A percentile compares a stretch with the other conserved stretches of the same genome.
Conservation (phyloP, 1,284 basidiomycete species). For the Ganoderma boninense region DNA sequence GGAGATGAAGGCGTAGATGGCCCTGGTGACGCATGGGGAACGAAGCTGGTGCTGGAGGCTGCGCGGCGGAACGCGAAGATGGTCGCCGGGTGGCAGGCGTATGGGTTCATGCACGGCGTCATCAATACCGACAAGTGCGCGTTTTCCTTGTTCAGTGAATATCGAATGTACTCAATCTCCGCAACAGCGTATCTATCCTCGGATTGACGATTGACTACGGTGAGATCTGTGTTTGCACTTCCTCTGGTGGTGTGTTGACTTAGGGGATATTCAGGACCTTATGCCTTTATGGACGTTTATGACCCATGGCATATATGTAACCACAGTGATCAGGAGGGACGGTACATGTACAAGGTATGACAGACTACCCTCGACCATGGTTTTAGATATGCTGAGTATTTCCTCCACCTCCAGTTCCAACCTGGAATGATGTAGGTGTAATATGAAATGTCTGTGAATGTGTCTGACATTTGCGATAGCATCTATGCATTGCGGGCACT, state of each 20-base stretch:
- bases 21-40: conserved; percentile 70
- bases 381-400: conserved; percentile 17
- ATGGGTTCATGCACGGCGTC: conserved; percentile 95
- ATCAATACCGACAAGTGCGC: conserved; percentile 94
- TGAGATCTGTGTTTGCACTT: conserved; percentile 26
- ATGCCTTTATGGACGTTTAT: conserved; percentile 95
- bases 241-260: neutral
- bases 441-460: conserved; percentile 50
- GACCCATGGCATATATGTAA: conserved; percentile 92
- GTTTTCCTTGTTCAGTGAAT: neutral
- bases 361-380: conserved; percentile 18
- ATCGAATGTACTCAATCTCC: conserved; percentile 6
- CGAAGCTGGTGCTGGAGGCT: conserved; percentile 78
- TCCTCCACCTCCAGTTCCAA: conserved; percentile 37
- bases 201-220: conserved; percentile 96
- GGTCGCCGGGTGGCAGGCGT: conserved; percentile 94
- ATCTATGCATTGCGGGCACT: conserved; percentile 83
- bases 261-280: conserved; percentile 67
- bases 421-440: conserved; percentile 52
- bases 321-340: conserved; percentile 86
- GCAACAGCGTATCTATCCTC: conserved; percentile 76
- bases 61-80: conserved; percentile 88
- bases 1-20: conserved; percentile 31
- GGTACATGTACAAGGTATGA: conserved; percentile 85
- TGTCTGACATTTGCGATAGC: conserved; percentile 45